Evolutionary conservation across 2,329 filamentous ascomycete species (phyloP).

Genomic region (Alternaria sp.): DNA sequence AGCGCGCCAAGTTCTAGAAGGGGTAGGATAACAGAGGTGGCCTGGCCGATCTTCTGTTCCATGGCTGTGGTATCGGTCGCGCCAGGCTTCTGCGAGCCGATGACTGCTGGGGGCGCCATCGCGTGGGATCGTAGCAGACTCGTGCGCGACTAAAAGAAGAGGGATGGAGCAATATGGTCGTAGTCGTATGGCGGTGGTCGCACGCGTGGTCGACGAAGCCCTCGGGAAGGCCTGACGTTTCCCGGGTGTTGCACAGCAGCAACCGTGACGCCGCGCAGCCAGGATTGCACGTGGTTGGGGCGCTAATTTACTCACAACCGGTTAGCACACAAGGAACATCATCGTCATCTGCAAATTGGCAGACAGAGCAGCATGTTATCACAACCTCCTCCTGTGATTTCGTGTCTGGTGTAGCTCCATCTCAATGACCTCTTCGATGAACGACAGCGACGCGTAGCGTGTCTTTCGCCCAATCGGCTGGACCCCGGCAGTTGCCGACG

Average conservation of each 20-base stretch:
- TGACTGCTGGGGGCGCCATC: slow-evolving; percentile 32
- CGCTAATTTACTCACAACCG: not conserved
- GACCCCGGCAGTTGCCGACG: not conserved
- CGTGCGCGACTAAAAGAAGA: not conserved
- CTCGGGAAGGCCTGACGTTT: slow-evolving; percentile 9
- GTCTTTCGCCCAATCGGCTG: slow-evolving; percentile 10
- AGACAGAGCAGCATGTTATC: not conserved
- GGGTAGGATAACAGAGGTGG: slow-evolving; percentile 73
- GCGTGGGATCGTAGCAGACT: not conserved
- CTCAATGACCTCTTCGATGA: not conserved
- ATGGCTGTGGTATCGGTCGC: slow-evolving; percentile 31
- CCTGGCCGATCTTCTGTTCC: slow-evolving; percentile 59
- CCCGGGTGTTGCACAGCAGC: slow-evolving; percentile 7
- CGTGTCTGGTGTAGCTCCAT: not conserved
- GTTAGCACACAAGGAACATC: not conserved
- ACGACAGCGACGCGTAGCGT: not conserved
- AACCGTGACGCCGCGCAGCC: slow-evolving; percentile 5
- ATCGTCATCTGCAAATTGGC: not conserved
- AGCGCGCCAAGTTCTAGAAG: slow-evolving; percentile 71
- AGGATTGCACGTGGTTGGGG: not conserved
- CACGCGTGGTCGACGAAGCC: slow-evolving; percentile 10
- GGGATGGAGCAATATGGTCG: not conserved
- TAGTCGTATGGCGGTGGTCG: not conserved
- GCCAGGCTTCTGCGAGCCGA: slow-evolving; percentile 33
- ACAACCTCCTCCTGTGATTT: not conserved